These are phyloP conservation scores for Durio zibethinus DNA, from an alignment of 345 rosid species.

Conservation along the genomic window DNA sequence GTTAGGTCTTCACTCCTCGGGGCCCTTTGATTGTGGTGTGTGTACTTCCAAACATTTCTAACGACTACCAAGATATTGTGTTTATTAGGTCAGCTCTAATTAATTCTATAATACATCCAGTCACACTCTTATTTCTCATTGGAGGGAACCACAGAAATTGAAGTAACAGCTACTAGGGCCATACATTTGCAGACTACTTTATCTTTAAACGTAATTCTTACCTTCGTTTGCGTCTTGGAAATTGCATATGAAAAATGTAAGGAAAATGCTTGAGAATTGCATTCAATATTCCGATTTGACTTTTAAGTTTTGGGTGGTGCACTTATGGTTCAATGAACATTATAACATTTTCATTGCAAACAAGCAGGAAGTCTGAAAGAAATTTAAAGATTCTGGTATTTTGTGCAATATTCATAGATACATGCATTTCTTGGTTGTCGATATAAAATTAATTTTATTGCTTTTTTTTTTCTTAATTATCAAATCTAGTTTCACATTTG, in stretches of 20 bases:
- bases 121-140: not conserved
- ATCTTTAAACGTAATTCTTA: not conserved
- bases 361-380: not conserved
- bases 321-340: not conserved
- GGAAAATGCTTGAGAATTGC: not conserved
- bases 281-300: too few relatives aligned
- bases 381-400: not conserved
- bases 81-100: not conserved
- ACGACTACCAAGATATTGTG: slow-evolving; percentile 2
- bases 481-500: not conserved
- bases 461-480: not conserved
- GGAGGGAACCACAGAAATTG: not conserved
- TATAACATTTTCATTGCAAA: not conserved
- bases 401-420: not conserved
- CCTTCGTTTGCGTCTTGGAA: not conserved
- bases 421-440: not conserved
- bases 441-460: not conserved
- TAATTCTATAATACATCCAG: not conserved
- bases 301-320: not conserved
- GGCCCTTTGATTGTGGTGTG: not conserved
- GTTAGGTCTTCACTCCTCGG: slow-evolving; percentile 7
- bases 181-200: not conserved
- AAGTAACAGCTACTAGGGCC: not conserved
- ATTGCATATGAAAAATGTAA: not conserved
- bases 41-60: not conserved